A percentile compares a stretch with the other conserved stretches of the same genome.
Evolutionary conservation across 1,139 yeast species (phyloP).

Genomic region (Pichia sp.): DNA sequence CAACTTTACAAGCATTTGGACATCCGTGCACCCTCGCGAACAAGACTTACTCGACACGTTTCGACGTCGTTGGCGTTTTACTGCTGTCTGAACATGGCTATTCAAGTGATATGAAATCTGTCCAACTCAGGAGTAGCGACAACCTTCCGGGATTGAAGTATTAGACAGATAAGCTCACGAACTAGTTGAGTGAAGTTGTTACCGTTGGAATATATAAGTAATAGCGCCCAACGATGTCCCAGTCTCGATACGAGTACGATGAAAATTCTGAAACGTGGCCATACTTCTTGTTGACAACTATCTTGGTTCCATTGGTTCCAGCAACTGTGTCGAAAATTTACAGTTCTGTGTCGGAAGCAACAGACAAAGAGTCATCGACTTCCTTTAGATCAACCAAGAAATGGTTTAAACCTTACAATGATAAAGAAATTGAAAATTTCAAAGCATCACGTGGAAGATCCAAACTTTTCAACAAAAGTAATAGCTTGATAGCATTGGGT

Average conservation of each 20-base stretch:
- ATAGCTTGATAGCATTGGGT: constrained; percentile 51
- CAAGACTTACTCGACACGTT: constrained; percentile 4
- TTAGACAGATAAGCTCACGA: too few species aligned
- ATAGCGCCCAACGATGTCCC: constrained; percentile 24
- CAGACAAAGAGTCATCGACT: constrained; percentile 7
- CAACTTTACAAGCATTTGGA: background rate
- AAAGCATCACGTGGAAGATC: constrained; percentile 36
- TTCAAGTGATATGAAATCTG: background rate
- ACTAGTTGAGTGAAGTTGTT: background rate
- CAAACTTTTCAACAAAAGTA: constrained; percentile 41
- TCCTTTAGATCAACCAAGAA: constrained; percentile 14
- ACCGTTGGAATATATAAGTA: background rate
- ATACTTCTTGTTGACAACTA: constrained; percentile 74
- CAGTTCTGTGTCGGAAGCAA: background rate
- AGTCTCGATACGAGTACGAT: constrained; percentile 69
- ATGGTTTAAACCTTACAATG: constrained; percentile 39
- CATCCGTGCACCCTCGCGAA: constrained; percentile 3
- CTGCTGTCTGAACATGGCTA: background rate
- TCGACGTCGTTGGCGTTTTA: constrained; percentile 3
- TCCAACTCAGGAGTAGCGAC: background rate
- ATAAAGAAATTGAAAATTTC: constrained; percentile 40
- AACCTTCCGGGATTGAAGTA: background rate
- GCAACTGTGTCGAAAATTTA: constrained; percentile 42
- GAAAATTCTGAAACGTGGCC: constrained; percentile 97
- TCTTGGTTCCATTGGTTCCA: constrained; percentile 65